These are phyloP conservation scores for Croton setiger DNA, from an alignment of 441 rosid genomes.

Conservation along the genomic window DNA sequence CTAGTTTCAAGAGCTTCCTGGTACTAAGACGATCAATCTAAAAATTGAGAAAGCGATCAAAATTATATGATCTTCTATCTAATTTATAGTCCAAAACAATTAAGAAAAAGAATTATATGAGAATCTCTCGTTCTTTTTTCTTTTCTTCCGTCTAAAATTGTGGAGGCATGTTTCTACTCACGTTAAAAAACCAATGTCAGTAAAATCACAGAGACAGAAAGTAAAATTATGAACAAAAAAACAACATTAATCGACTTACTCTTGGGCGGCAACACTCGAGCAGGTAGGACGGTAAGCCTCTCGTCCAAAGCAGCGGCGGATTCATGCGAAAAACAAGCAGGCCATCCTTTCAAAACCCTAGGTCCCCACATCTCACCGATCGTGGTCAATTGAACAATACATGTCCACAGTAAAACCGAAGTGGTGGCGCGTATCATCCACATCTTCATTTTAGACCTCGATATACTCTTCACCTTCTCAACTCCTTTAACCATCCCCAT, in stretches of 20 bases:
- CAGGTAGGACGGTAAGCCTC: slow-evolving; percentile 40
- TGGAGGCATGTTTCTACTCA: neutral
- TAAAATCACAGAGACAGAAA: neutral
- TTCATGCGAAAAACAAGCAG: slow-evolving; percentile 59
- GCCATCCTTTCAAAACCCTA: slow-evolving; percentile 77
- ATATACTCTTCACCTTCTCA: slow-evolving; percentile 29
- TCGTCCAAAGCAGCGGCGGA: slow-evolving; percentile 39
- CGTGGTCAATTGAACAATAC: slow-evolving; percentile 81
- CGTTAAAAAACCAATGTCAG: neutral
- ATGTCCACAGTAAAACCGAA: slow-evolving; percentile 87
- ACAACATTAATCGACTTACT: slow-evolving; percentile 37
- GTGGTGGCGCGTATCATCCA: slow-evolving; percentile 91
- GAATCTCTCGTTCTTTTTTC: neutral
- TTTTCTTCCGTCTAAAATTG: neutral
- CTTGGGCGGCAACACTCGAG: slow-evolving; percentile 62
- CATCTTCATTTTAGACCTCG: slow-evolving; percentile 64
- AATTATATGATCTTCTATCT: slow-evolving; percentile 1
- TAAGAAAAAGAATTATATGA: neutral
- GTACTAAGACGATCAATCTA: neutral
- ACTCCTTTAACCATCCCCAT: slow-evolving; percentile 45
- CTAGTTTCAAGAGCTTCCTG: neutral
- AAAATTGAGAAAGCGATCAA: neutral
- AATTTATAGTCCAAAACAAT: neutral
- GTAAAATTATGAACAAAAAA: neutral
- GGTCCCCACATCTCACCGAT: slow-evolving; percentile 92